Evolutionary conservation across 768 basidiomycete species (phyloP).

Genomic region (Lactarius hengduanensis): DNA sequence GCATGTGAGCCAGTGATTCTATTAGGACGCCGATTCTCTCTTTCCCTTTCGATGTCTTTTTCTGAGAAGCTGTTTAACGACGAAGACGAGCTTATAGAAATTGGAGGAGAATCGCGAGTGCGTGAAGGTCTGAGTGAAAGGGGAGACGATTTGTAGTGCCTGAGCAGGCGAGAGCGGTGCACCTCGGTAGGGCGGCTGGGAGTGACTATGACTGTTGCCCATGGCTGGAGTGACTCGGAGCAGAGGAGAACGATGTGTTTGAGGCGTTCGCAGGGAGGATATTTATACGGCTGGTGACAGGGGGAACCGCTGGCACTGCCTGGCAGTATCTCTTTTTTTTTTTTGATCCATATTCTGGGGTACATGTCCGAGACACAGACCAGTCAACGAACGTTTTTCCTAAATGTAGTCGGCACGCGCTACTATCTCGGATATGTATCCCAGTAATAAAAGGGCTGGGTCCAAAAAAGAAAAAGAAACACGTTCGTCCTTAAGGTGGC

Average conservation of each 20-base stretch:
- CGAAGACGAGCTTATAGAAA: constrained; percentile 15
- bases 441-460: too few relatives aligned
- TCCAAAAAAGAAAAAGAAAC: too few relatives aligned
- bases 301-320: background rate
- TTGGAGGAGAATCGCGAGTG: constrained; percentile 13
- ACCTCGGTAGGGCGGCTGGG: constrained; percentile 4
- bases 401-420: too few relatives aligned
- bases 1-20: constrained; percentile 1
- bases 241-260: background rate
- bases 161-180: constrained; percentile 21
- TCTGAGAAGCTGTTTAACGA: constrained; percentile 27
- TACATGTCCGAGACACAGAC: too few relatives aligned
- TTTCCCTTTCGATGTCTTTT: constrained; percentile 18
- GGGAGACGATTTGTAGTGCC: constrained; percentile 26
- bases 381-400: too few relatives aligned
- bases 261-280: background rate
- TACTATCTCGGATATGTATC: too few relatives aligned
- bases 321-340: too few relatives aligned
- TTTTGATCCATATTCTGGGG: too few relatives aligned
- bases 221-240: constrained; percentile 1
- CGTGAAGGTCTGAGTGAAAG: constrained; percentile 17
- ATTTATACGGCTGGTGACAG: constrained; percentile 21
- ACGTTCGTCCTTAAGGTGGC: too few relatives aligned
- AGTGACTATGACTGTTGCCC: constrained; percentile 19
- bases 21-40: constrained; percentile 12